Conservation (phyloP, 2,329 filamentous ascomycete genomes). For the Fusarium guadeloupense region DNA sequence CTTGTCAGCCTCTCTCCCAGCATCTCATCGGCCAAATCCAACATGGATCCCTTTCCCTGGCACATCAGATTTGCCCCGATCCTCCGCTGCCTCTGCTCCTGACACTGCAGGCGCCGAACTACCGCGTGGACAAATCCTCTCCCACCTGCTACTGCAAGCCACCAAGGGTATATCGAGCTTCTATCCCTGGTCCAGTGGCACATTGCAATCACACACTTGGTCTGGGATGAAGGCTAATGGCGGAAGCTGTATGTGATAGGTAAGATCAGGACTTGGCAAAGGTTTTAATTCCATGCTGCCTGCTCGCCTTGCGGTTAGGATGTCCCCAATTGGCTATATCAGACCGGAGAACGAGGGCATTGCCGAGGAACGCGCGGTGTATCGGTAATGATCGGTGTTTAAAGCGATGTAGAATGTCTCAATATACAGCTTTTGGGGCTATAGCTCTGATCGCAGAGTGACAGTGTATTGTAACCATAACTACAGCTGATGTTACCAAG, state of each 20-base stretch:
- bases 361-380: conserved; percentile 13
- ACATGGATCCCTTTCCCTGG: conserved; percentile 1
- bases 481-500: not conserved
- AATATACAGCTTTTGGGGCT: not conserved
- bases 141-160: conserved; percentile 39
- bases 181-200: conserved; percentile 20
- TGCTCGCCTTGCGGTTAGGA: not conserved
- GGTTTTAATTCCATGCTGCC: not conserved
- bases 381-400: conserved; percentile 4
- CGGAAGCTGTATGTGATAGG: conserved; percentile 13
- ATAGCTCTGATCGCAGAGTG: not conserved
- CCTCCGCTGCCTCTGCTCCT: conserved; percentile 7
- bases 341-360: not conserved
- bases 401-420: not conserved
- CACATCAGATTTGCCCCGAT: conserved; percentile 18
- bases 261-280: conserved; percentile 27
- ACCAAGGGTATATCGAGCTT: conserved; percentile 14
- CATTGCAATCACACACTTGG: conserved; percentile 17
- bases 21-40: conserved; percentile 21
- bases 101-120: conserved; percentile 9
- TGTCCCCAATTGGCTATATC: not conserved
- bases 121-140: conserved; percentile 8
- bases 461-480: not conserved
- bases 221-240: not conserved
- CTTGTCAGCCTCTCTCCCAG: conserved; percentile 6